Base-by-base conservation (phyloP, 2,329 filamentous ascomycete species). In the Cucurbitaria berberidis region DNA sequence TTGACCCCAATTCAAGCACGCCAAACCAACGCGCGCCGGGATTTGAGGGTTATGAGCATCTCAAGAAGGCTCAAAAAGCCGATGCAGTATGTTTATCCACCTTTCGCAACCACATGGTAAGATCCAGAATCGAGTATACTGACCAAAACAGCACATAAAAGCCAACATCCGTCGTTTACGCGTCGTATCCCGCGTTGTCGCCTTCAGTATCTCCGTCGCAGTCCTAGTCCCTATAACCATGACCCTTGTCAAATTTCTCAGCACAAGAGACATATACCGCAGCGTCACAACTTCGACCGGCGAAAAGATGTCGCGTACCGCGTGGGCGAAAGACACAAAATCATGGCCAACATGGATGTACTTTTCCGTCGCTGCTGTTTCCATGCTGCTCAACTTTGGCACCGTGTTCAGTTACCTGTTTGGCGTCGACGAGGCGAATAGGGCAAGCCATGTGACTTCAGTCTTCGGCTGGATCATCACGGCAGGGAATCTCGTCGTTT, bases 271-370 rank as follows among this genome's bases (percentile, higher is more conserved):
- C 52, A 57, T 60, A 16, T 69, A 66, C 63, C 67, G 53, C 48
- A 48, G 48, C 27, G 62, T 72, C 18, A 39, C 44, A 10, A 35
- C 43, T 5, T 30, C 51, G 0, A 46, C 55, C 32, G 68, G 66
- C 45, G 60, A 53, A 45, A 57, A 51, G 13, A 53, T 66, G 7
- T 42, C 62, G 22, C 74, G 76, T 41, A 78, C 70, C 15, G 70
- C 76, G 1, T 78, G 76, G 76, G 67, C 73, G 2, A 59, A 68
- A 7, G 59, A 74, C 47, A 63, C 73, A 24, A 74, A 72, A 35
- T 56, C 61, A 4, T 77, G 75, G 74, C 76, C 76, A 3, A 77
- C 74, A 3, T 77, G 69, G 57, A 70, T 75, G 63, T 78, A 78
- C 63, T 71, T 76, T 50, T 55, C 39, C 46, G 60, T 76, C 16